Evolutionary conservation across 139 green algal species (phyloP), one percentile per base, ranked within the genome.

Genomic region (Coccomyxa sp.): DNA sequence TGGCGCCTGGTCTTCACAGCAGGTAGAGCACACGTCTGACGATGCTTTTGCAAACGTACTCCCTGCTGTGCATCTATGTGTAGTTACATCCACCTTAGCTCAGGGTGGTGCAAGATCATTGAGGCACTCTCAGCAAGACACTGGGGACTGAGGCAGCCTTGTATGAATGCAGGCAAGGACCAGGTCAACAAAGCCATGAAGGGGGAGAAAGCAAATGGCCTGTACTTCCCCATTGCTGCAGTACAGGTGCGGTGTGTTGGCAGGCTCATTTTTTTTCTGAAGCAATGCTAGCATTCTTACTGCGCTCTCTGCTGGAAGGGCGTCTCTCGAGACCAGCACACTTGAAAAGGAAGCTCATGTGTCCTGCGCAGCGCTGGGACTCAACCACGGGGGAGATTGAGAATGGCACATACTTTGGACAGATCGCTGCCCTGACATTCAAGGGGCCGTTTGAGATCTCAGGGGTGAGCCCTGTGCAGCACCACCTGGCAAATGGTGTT

Each of bases 351-450:
- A n/a, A n/a, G n/a, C n/a, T 12, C 27, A 22, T 12, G 50, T 64
- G 50, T 22, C 5, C 79, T 27, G 80, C 55, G 38, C 64, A 71
- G 64, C 27, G 64, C 27, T 71, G 64, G 64, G 64, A 71, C 64
- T 37, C 29, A 34, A 71, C 1, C 27, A 36, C 64, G 35, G n/a
- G 27, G n/a, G 64, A 38, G 29, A 71, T 71, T 36, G 64, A 71
- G n/a, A 84, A 84, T 70, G 71, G 70, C 36, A 76, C 71, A 12
- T 84, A 79, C 55, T 39, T 84, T 27, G 75, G 75, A 7, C 55
- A 73, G 35, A 39, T 79, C 6, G 80, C 80, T 12, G 82, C 80
- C 12, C 38, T 84, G 38, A 71, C 24, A 14, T 84, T 84, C 75
- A 55, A n/a, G 31, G 80, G 80, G n/a, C 78, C 70, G 29, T 82